Percentiles rank a stretch among this genome's conserved stretches.
Conservation (phyloP, 306 rosid species). For the Cicer pinnatifidum region DNA sequence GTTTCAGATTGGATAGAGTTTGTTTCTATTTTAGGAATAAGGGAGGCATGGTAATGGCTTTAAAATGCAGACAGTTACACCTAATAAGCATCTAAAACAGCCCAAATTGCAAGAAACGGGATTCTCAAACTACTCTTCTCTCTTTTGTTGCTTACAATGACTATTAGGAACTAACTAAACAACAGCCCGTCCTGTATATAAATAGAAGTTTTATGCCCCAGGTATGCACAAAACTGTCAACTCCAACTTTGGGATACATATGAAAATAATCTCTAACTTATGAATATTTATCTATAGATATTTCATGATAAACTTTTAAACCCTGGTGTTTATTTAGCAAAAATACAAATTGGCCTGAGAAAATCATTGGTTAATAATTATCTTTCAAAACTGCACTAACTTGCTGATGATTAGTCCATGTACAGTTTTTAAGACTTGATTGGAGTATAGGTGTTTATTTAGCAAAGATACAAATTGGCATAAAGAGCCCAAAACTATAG, state of each 20-base stretch:
- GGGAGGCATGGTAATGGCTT: not conserved
- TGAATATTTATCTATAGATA: constrained; percentile 22
- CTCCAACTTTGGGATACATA: constrained; percentile 21
- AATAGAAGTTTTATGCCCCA: constrained; percentile 1
- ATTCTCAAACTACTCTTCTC: constrained; percentile 30
- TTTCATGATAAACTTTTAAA: constrained; percentile 21
- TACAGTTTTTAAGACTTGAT: not conserved
- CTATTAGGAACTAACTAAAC: constrained; percentile 8
- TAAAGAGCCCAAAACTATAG: constrained; percentile 28
- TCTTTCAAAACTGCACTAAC: constrained; percentile 10
- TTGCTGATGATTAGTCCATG: not conserved
- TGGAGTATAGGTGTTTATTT: not conserved
- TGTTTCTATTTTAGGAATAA: not conserved
- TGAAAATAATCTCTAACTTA: constrained; percentile 25
- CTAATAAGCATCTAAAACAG: constrained; percentile 13
- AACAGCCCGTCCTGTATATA: not conserved
- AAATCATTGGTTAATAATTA: not conserved
- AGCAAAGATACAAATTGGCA: not conserved
- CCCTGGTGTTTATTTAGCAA: no score
- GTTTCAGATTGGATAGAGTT: constrained; percentile 20
- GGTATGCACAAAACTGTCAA: not conserved
- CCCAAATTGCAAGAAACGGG: constrained; percentile 20
- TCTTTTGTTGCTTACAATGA: not conserved
- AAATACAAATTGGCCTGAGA: not conserved
- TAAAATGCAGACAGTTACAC: not conserved